Base-by-base conservation (phyloP, 2,329 filamentous ascomycete species). In the Diaporthe ilicicola region DNA sequence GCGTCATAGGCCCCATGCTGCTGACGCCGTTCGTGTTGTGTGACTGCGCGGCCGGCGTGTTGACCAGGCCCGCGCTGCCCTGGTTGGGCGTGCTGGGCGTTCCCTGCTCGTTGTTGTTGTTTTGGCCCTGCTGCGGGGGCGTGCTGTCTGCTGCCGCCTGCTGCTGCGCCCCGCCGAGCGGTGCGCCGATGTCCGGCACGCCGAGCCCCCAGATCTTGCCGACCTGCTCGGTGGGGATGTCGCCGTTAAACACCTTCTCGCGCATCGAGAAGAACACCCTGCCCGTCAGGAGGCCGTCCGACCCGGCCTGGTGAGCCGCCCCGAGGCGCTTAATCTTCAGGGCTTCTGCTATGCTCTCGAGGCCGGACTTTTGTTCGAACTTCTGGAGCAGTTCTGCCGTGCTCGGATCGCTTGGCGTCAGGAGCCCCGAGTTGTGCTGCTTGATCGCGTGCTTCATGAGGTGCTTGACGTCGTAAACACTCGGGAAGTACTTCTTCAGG, bases 141-240 rank as follows among this genome's bases (percentile, higher is more conserved):
- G 78, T 80, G 74, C 76, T 78, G 15, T 82, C 81, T 24, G 83
- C 75, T 3, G 51, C 56, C 10, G 54, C 53, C 44, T 61, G 51
- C 56, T 71, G 69, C 42, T 69, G 67, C n/a, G 65, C 22, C 17
- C 50, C 53, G 9, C 56, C 59, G 12, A 42, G 27, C 17, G 71
- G 71, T 12, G 67, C 42, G 27, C 86, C 77, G 82, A 88, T 84
- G 81, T 92, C 90, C 75, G 93, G 87, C 82, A 90, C 92, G 66
- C 94, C 95, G 12, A 98, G 85, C 13, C 95, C 95, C 93, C 95
- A 98, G 76, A 98, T 94, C 82, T 97, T 95, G 72, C 95, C 94
- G 7, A 93, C 85, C 75, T 97, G 94, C 75, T 97, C 93, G 37
- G 93, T 90, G 8, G 93, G 90, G 56, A 98, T 92, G 29, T 90